Conservation (phyloP, 495 filamentous ascomycete species). For the Aspergillus affinis region DNA sequence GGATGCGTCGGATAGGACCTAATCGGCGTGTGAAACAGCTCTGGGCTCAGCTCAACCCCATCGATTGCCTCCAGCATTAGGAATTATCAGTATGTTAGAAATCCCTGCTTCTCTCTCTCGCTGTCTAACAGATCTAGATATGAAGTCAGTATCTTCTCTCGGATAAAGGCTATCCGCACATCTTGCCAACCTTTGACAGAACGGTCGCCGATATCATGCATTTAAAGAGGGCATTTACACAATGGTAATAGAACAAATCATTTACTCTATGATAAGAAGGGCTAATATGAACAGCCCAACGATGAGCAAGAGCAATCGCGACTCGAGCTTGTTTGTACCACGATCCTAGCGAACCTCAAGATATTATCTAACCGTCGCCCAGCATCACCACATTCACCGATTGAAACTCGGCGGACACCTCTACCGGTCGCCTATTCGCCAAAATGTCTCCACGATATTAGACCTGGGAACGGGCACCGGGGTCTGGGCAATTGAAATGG, state of each 20-base stretch:
- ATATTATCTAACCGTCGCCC: neutral
- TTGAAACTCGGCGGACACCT: slow-evolving; percentile 57
- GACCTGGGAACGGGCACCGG: slow-evolving; percentile 69
- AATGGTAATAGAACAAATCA: slow-evolving; percentile 26
- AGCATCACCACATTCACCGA: slow-evolving; percentile 46
- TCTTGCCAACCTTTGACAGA: slow-evolving; percentile 33
- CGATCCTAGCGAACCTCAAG: too few species aligned
- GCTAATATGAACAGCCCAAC: slow-evolving; percentile 21
- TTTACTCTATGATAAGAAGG: neutral
- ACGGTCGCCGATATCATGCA: slow-evolving; percentile 67
- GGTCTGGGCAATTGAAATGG: slow-evolving; percentile 41
- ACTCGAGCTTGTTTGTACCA: slow-evolving; percentile 37
- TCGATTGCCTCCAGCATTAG: neutral
- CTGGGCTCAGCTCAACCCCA: neutral
- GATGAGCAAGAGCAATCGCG: slow-evolving; percentile 42
- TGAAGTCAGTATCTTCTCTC: neutral
- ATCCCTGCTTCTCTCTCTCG: neutral
- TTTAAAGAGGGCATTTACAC: slow-evolving; percentile 64
- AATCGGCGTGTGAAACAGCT: neutral
- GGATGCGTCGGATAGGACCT: neutral
- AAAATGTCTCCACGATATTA: slow-evolving; percentile 57
- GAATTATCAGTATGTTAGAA: slow-evolving; percentile 1
- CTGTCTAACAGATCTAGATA: neutral
- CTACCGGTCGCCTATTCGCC: slow-evolving; percentile 57
- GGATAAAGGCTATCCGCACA: too few species aligned